A percentile compares a stretch with the other conserved stretches of the same genome.
Evolutionary conservation across 495 filamentous ascomycete species (phyloP).

Genomic region (Astrocystis sublimbata): DNA sequence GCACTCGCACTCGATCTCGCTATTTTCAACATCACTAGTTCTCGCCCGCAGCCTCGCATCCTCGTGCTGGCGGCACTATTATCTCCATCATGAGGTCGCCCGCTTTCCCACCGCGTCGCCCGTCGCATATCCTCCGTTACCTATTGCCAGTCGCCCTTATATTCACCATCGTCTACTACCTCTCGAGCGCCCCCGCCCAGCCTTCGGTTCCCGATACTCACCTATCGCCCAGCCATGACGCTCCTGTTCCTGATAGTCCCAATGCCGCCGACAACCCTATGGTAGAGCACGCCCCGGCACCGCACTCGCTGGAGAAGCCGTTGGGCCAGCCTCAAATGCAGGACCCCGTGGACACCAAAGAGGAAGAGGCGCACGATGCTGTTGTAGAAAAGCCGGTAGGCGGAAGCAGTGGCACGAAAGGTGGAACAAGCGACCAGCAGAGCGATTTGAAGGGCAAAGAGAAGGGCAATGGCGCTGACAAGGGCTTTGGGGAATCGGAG

Average conservation of each 20-base stretch:
- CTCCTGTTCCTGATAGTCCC: constrained; percentile 8
- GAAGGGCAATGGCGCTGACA: constrained; percentile 9
- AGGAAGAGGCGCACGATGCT: not conserved
- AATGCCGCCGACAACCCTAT: not conserved
- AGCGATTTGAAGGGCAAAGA: constrained; percentile 16
- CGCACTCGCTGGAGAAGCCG: not conserved
- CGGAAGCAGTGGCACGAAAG: not conserved
- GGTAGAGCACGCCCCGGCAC: constrained; percentile 8
- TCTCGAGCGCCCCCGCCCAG: constrained; percentile 20
- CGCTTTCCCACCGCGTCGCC: constrained; percentile 42
- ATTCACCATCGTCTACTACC: constrained; percentile 34
- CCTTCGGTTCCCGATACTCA: constrained; percentile 14
- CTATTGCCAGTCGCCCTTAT: constrained; percentile 35
- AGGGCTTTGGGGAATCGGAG: constrained; percentile 13
- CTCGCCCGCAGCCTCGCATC: not conserved
- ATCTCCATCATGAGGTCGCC: constrained; percentile 36
- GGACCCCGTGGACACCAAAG: not conserved
- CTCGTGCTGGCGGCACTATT: constrained; percentile 27
- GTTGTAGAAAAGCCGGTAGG: not conserved
- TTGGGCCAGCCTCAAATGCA: not conserved
- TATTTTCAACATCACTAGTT: not conserved
- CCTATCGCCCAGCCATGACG: constrained; percentile 17
- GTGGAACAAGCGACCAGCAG: not conserved
- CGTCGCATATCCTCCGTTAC: constrained; percentile 41
- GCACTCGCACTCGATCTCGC: not conserved